Base-by-base conservation (phyloP, 495 filamentous ascomycete genomes). In the Parachaetomium inaequale region DNA sequence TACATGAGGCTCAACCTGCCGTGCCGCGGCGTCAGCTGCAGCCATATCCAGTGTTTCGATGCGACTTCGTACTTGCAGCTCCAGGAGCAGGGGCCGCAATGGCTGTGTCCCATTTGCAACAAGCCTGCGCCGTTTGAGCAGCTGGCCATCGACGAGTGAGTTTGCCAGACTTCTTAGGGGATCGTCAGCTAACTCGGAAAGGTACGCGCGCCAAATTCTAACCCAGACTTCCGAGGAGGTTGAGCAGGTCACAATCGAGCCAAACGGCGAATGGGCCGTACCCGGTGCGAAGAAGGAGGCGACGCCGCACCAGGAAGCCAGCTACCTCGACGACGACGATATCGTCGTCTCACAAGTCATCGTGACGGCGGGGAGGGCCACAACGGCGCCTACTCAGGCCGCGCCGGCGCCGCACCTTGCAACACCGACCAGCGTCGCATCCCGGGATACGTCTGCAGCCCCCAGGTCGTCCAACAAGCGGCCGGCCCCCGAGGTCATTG, bases 31-130 rank as follows among this genome's bases (percentile, higher is more conserved):
- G 79, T 85, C 10, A 70, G 86, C 25, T 98, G 94, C 72, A 88
- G 82, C 8, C 94, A 98, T 75, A 92, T 93, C 43, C 91, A 94
- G 67, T 98, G 94, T 68, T 98, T 98, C 70, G 94, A 98, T 73
- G 94, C 88, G n/a, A 85, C 85, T 3, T 95, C 91, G 3, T 98
- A 96, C 66, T 79, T 98, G 15, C 91, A 96, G 66, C 71, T 98
- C 40, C 92, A 97, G 68, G 92, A 97, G 72, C 94, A 98, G 78
- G 93, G 90, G 0, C 93, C 94, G 23, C 93, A 92, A 12, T 98
- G 94, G 94, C 79, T 84, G 23, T 98, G 94, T 68, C 94, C 94
- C 8, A 87, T 96, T 28, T 98, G 94, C 76, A 91, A 86, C 70
- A 95, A 96, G 66, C 75, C 84, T 0, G 85, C 91, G 10, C 84